These are phyloP conservation scores for Trichomonas vaginalis DNA, from an alignment of 208 protist species.

Conservation along the genomic window DNA sequence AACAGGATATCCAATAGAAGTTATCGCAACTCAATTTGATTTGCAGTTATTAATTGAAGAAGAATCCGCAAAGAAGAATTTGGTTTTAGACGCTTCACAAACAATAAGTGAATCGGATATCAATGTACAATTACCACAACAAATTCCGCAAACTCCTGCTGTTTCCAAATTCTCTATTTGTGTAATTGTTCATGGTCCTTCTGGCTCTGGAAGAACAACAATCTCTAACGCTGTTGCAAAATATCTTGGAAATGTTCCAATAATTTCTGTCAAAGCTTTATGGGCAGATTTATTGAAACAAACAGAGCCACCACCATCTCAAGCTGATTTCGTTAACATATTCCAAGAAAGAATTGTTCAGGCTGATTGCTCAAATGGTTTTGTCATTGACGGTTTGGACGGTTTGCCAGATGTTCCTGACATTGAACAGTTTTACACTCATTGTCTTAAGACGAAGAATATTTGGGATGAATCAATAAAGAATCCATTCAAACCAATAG, in stretches of 20 bases:
- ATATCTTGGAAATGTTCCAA: not conserved
- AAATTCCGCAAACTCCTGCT: not conserved
- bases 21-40: not conserved
- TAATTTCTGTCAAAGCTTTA: not conserved
- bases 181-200: not conserved
- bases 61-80: not conserved
- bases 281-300: not conserved
- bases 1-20: not conserved
- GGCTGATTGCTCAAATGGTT: not conserved
- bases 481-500: not conserved
- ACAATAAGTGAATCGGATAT: not conserved
- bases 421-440: not conserved
- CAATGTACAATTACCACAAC: not conserved
- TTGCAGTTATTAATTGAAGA: not conserved
- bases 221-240: not conserved
- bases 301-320: not conserved
- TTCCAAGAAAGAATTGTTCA: not conserved
- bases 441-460: not conserved
- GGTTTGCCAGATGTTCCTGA: not conserved
- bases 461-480: not conserved
- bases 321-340: not conserved
- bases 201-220: not conserved
- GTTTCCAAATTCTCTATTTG: constrained; percentile 4
- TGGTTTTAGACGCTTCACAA: not conserved
- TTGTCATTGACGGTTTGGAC: not conserved